A percentile compares a stretch with the other conserved stretches of the same genome.
Evolutionary conservation across 2,329 filamentous ascomycete genomes (phyloP).

Genomic region (Macroventuria anomochaeta): DNA sequence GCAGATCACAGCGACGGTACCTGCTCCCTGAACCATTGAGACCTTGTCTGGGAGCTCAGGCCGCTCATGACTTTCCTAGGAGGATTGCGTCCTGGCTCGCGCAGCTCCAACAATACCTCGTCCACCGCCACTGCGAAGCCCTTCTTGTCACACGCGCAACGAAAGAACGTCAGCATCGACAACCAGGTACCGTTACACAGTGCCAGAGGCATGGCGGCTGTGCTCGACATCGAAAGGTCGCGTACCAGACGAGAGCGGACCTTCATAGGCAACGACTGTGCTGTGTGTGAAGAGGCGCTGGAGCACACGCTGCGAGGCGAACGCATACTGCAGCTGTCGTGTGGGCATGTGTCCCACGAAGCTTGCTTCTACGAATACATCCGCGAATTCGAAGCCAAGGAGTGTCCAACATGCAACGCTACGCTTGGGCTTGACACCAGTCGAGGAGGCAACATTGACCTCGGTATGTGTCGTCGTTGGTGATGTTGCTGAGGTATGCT

Average conservation of each 20-base stretch:
- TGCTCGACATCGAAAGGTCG: conserved; percentile 76
- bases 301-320: conserved; percentile 95
- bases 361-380: conserved; percentile 99
- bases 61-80: conserved; percentile 52
- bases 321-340: conserved; percentile 93
- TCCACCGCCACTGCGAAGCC: conserved; percentile 27
- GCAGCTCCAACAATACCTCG: conserved; percentile 36
- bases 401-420: conserved; percentile 92
- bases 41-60: conserved; percentile 46
- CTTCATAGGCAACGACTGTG: conserved; percentile 92
- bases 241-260: conserved; percentile 87
- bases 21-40: conserved; percentile 35
- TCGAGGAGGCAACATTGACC: conserved; percentile 88
- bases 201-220: conserved; percentile 63
- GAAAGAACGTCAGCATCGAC: conserved; percentile 36
- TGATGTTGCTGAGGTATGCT: conserved; percentile 10
- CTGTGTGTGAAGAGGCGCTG: conserved; percentile 93
- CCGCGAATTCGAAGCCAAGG: conserved; percentile 89
- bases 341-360: conserved; percentile 95
- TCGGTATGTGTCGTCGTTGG: conserved; percentile 65
- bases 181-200: conserved; percentile 42
- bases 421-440: conserved; percentile 91
- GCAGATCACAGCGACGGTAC: conserved; percentile 42
- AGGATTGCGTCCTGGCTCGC: conserved; percentile 47
- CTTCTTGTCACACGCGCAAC: conserved; percentile 28